Conservation (phyloP, 208 protist genomes). For the Naegleria fowleri region DNA sequence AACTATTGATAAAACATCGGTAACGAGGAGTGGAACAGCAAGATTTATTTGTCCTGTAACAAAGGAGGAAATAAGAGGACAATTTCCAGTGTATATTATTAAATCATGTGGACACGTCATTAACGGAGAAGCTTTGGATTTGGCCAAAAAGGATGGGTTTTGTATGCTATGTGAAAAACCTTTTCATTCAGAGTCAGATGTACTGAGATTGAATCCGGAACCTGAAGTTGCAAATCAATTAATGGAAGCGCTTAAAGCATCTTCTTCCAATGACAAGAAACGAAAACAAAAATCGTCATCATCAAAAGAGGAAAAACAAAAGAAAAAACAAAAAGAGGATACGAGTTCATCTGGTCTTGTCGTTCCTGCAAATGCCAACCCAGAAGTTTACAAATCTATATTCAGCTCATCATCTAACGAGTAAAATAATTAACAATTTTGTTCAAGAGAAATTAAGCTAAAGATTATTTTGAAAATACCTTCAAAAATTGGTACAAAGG, state of each 20-base stretch:
- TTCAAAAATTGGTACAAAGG: too few relatives aligned
- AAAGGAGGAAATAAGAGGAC: background rate
- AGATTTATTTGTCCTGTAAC: conserved; percentile 7
- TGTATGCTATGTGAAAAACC: conserved; percentile 12
- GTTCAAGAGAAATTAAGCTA: too few relatives aligned
- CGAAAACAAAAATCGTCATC: background rate
- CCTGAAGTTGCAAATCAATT: background rate
- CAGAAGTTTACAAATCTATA: background rate
- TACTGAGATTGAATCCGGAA: background rate
- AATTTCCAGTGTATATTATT: background rate
- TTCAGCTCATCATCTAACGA: background rate
- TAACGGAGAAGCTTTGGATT: background rate
- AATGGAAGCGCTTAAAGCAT: background rate
- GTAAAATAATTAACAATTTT: too few relatives aligned
- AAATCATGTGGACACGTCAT: background rate
- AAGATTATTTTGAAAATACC: too few relatives aligned
- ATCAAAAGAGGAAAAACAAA: background rate
- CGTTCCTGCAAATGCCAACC: background rate
- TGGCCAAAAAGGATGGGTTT: background rate
- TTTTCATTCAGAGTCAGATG: background rate
- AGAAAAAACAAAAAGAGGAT: background rate
- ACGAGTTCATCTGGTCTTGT: too few relatives aligned
- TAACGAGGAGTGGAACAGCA: background rate
- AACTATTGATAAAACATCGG: background rate
- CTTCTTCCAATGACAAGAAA: background rate